Percentiles rank a stretch among this genome's conserved stretches.
Conservation (phyloP, 352 stramenopile genomes). For the Phytophthora tentaculata region DNA sequence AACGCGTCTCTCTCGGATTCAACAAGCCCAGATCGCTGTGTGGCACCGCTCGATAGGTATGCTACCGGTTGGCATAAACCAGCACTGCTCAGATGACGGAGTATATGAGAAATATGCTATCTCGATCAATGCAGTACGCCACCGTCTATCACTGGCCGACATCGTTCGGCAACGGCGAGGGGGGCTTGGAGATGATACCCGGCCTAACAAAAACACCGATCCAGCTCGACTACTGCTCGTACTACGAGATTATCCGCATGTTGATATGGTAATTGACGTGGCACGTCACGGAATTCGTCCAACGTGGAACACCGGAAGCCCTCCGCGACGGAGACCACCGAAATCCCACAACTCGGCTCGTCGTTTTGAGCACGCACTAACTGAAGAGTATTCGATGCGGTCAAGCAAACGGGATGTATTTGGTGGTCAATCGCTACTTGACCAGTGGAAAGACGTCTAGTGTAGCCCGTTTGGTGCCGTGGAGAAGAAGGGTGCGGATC, state of each 20-base stretch:
- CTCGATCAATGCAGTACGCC: not conserved
- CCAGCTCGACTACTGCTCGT: not conserved
- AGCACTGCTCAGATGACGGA: not conserved
- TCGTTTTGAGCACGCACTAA: no score
- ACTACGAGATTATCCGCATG: no score
- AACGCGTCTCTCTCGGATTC: no score
- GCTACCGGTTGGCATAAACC: no score
- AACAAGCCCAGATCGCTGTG: no score
- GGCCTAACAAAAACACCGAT: slow-evolving; percentile 18
- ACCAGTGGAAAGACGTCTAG: slow-evolving; percentile 7
- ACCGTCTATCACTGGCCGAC: not conserved
- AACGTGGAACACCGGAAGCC: no score
- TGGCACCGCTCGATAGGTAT: no score
- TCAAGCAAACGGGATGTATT: slow-evolving; percentile 5
- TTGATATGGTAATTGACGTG: no score
- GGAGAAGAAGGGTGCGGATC: slow-evolving; percentile 13
- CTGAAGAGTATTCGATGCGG: no score
- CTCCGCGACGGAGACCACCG: no score
- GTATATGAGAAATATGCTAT: not conserved
- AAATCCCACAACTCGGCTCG: no score
- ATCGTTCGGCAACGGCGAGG: slow-evolving; percentile 4
- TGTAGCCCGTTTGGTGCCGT: slow-evolving; percentile 28
- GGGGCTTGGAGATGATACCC: not conserved
- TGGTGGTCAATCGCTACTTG: slow-evolving; percentile 11
- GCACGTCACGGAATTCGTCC: no score